Conservation (phyloP, 257 asterid genomes). For the Penstemon davidsonii region DNA sequence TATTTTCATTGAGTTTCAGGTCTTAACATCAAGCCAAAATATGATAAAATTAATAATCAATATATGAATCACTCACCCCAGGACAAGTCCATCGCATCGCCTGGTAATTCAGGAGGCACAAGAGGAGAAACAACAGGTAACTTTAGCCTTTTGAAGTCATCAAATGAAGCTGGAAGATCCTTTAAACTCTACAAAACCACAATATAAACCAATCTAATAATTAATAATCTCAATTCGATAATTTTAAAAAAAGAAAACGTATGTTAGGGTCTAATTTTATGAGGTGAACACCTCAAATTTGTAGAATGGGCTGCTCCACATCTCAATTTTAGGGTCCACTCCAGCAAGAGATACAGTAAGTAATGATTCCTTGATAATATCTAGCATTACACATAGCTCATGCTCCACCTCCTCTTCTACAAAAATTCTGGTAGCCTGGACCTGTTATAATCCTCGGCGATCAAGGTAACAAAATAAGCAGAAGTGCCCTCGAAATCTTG, state of each 20-base stretch:
- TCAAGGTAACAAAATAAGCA: slow-evolving; percentile 43
- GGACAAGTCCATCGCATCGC: slow-evolving; percentile 36
- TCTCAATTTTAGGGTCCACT: slow-evolving; percentile 45
- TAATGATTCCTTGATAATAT: slow-evolving; percentile 50
- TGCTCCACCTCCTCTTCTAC: slow-evolving; percentile 88
- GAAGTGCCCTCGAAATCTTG: slow-evolving; percentile 30
- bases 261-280: slow-evolving; percentile 12
- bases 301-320: slow-evolving; percentile 71
- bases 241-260: neutral
- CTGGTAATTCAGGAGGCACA: slow-evolving; percentile 47
- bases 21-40: slow-evolving; percentile 18
- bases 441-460: slow-evolving; percentile 60
- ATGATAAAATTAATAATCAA: neutral
- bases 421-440: slow-evolving; percentile 61
- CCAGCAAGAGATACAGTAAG: slow-evolving; percentile 38
- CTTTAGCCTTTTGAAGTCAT: slow-evolving; percentile 63
- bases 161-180: slow-evolving; percentile 60
- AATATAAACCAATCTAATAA: slow-evolving; percentile 20
- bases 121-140: slow-evolving; percentile 49
- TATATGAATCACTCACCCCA: slow-evolving; percentile 62
- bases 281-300: slow-evolving; percentile 50
- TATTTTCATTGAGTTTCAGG: slow-evolving; percentile 11
- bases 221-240: slow-evolving; percentile 10
- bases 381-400: slow-evolving; percentile 53
- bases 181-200: slow-evolving; percentile 46